Evolutionary conservation across 371 early-diverging fungal species (phyloP), one percentile per base, ranked within the genome.

Genomic region (Mucor sp.): DNA sequence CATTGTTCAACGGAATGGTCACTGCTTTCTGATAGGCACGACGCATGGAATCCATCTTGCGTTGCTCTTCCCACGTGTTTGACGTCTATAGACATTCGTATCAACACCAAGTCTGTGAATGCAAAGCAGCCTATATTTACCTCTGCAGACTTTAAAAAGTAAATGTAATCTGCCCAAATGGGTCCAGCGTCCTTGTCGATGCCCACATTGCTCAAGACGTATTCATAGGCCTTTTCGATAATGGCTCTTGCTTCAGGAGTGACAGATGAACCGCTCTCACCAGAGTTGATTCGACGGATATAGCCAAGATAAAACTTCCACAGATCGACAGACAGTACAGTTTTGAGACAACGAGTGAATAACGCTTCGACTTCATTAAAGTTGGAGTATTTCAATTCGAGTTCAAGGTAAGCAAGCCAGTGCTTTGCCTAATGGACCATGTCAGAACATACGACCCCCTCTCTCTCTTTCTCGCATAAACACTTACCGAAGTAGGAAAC

Each of bases 231-330:
- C 70, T 93, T 88, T 72, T 82, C 83, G 68, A 98, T 90, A 28
- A 89, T 89, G 6, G 75, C 79, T 35, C 92, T 85, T 41, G 89
- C 80, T 65, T 94, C 94, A n/a, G 86, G 85, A n/a, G 83, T 83
- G 11, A 84, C 71, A 17, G 82, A 77, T 23, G 82, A 58, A 4
- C 81, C 79, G 56, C 80, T 81, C 71, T 79, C 74, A 59, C 85
- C 77, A 66, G 77, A 75, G 76, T 97, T 94, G 68, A 86, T 90
- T 21, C 88, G 82, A 55, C 89, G 87, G 63, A 97, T 93, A 74
- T 97, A 97, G 68, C 87, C 88, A 61, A 97, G 77, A 78, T 98
- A 98, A 72, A 88, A 88, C 68, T 90, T 87, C 93, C 94, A 96
- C 12, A 97, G 83, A 35, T 94, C 96, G 35, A 98, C 90, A 7